Conservation (phyloP, 495 filamentous ascomycete species). For the Cairneyella variabilis region DNA sequence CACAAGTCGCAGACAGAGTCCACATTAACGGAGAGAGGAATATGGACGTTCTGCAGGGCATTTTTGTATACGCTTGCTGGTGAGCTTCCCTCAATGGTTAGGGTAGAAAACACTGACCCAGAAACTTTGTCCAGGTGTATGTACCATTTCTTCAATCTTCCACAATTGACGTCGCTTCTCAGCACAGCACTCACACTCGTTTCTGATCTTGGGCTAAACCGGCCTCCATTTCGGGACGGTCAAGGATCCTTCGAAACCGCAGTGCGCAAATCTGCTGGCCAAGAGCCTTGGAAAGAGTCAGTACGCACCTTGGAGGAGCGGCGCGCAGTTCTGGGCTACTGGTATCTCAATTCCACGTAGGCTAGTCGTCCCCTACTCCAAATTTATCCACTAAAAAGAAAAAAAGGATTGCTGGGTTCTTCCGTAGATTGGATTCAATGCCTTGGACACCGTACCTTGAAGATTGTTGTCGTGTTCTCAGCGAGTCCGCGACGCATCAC, state of each 20-base stretch:
- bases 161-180: constrained; percentile 1
- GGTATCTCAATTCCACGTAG: constrained; percentile 8
- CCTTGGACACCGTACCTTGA: constrained; percentile 35
- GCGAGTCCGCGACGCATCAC: constrained; percentile 19
- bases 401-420: not conserved
- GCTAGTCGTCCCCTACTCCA: not conserved
- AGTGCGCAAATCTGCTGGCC: not conserved
- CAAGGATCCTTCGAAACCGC: not conserved
- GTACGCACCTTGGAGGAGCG: constrained; percentile 13
- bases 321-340: constrained; percentile 10
- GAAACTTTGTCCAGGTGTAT: no score
- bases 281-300: not conserved
- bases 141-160: not conserved
- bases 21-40: constrained; percentile 8
- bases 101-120: no score
- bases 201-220: constrained; percentile 12
- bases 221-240: not conserved
- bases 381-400: not conserved
- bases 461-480: constrained; percentile 26
- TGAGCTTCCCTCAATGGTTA: no score
- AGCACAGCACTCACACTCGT: constrained; percentile 1
- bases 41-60: constrained; percentile 12
- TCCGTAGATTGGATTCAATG: not conserved
- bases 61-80: constrained; percentile 10
- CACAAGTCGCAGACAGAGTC: constrained; percentile 2